Conservation (phyloP, 23 red algal species). For the Porphyridium purpureum region DNA sequence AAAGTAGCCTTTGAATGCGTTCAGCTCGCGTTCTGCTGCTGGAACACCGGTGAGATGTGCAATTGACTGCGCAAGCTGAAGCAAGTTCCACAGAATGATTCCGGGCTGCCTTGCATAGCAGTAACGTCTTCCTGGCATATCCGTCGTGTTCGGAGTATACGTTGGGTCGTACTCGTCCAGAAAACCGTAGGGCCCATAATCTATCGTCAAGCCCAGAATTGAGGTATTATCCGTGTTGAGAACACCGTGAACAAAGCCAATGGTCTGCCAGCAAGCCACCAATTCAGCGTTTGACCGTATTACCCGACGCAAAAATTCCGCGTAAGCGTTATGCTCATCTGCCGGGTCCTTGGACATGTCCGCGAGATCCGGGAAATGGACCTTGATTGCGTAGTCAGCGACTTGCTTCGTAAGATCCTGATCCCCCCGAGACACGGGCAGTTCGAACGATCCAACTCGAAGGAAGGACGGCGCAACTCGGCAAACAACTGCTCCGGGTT, state of each 20-base stretch:
- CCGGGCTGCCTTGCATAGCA: constrained; percentile 55
- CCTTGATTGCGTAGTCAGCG: constrained; percentile 62
- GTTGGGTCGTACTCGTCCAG: constrained; percentile 79
- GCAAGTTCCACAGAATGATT: constrained; percentile 61
- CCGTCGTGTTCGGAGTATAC: constrained; percentile 96
- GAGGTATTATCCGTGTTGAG: constrained; percentile 93
- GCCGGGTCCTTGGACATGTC: not conserved
- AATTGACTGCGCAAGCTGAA: constrained; percentile 48
- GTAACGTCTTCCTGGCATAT: constrained; percentile 87
- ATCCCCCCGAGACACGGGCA: constrained; percentile 38
- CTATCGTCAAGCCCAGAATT: constrained; percentile 86
- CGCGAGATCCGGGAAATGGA: constrained; percentile 52
- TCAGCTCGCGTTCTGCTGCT: constrained; percentile 14
- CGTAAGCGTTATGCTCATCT: constrained; percentile 22
- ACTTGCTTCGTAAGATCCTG: constrained; percentile 31
- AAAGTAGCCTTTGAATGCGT: constrained; percentile 34
- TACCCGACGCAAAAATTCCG: constrained; percentile 29
- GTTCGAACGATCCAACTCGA: constrained; percentile 80
- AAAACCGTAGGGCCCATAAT: constrained; percentile 97
- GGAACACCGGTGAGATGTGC: constrained; percentile 32
- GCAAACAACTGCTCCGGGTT: constrained; percentile 73
- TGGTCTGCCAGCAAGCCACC: constrained; percentile 82
- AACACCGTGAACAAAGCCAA: constrained; percentile 97
- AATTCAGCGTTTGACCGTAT: constrained; percentile 49
- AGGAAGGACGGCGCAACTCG: constrained; percentile 76